A percentile compares a stretch with the other conserved stretches of the same genome.
Evolutionary conservation across 2,329 filamentous ascomycete species (phyloP).

Genomic region (Colletotrichum tofieldiae): DNA sequence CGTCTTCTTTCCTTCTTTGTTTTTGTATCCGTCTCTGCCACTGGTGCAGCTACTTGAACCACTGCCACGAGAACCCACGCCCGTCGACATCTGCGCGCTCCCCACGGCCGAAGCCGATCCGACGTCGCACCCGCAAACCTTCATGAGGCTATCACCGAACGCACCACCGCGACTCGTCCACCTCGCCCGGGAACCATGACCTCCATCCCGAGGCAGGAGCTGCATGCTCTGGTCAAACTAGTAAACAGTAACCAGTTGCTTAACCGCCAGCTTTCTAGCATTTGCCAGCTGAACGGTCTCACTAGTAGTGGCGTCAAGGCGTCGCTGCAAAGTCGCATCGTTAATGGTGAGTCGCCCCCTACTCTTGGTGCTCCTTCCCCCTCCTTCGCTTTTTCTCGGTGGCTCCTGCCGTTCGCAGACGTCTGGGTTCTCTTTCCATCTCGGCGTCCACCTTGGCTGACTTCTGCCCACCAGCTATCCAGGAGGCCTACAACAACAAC

Average conservation of each 20-base stretch:
- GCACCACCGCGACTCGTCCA: constrained; percentile 25
- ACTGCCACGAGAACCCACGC: background rate
- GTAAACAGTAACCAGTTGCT: constrained; percentile 63
- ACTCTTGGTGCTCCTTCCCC: constrained; percentile 30
- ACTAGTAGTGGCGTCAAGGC: constrained; percentile 89
- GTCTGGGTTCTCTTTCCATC: background rate
- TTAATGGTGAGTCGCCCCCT: constrained; percentile 75
- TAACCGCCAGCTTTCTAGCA: constrained; percentile 79
- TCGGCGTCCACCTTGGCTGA: constrained; percentile 21
- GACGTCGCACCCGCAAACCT: constrained; percentile 38
- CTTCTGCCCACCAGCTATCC: constrained; percentile 56
- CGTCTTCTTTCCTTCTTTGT: constrained; percentile 21
- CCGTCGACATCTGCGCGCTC: constrained; percentile 3
- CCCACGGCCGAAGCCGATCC: constrained; percentile 26
- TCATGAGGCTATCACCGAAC: constrained; percentile 43
- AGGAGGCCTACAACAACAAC: constrained; percentile 54
- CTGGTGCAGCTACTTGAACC: background rate
- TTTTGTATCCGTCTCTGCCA: background rate
- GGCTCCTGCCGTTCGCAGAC: background rate
- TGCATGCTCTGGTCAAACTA: constrained; percentile 61
- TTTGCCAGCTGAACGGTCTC: constrained; percentile 83
- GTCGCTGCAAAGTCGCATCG: constrained; percentile 83
- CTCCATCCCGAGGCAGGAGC: constrained; percentile 58
- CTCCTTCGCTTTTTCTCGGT: constrained; percentile 34
- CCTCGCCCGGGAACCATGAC: constrained; percentile 45